Evolutionary conservation across 1,284 basidiomycete genomes (phyloP).

Genomic region (Ceratobasidium sp.): DNA sequence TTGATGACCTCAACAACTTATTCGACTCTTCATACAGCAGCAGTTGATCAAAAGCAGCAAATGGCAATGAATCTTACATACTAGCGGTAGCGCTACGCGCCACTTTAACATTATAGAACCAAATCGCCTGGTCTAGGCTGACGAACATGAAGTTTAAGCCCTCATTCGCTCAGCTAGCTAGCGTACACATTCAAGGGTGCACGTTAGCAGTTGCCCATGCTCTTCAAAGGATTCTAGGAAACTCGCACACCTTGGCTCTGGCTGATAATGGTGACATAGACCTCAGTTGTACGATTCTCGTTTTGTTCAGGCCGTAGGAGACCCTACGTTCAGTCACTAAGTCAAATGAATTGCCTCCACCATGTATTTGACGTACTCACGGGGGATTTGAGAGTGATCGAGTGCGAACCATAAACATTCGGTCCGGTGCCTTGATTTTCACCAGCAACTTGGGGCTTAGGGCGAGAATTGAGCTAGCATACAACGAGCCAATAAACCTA

Average conservation of each 20-base stretch:
- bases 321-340: neutral
- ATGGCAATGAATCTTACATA: no score
- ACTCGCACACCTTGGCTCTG: slow-evolving; percentile 19
- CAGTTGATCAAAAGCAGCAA: no score
- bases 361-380: neutral
- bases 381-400: neutral
- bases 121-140: no score
- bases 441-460: neutral
- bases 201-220: neutral
- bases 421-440: neutral
- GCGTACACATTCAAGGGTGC: neutral
- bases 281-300: slow-evolving; percentile 7
- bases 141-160: neutral
- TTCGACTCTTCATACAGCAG: no score
- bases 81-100: no score
- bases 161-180: neutral
- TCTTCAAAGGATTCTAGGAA: no score
- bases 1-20: no score
- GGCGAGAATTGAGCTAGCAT: slow-evolving; percentile 30
- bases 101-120: no score
- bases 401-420: slow-evolving; percentile 7
- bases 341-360: neutral
- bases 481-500: neutral
- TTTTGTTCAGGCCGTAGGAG: neutral
- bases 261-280: slow-evolving; percentile 8